Conservation (phyloP, 1,139 yeast species). For the Sugiyamaella neomexicana region DNA sequence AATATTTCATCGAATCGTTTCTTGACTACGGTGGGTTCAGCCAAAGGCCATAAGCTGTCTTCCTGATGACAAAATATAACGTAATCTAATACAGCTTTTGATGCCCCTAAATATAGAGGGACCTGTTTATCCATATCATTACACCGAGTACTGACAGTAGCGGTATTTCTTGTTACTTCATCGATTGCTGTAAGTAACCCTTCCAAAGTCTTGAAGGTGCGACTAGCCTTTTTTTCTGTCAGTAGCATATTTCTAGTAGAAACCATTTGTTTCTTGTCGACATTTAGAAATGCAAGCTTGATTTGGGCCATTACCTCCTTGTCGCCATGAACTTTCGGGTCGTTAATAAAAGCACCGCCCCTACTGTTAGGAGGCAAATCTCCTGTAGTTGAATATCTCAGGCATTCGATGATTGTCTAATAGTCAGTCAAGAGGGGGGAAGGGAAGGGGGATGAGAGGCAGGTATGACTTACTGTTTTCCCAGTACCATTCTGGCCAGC, state of each 20-base stretch:
- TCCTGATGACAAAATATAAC: slow-evolving; percentile 98
- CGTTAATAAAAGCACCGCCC: slow-evolving; percentile 96
- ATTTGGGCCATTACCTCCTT: slow-evolving; percentile 85
- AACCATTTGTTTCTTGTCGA: slow-evolving; percentile 76
- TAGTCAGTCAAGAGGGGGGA: not conserved
- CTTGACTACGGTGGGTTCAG: slow-evolving; percentile 82
- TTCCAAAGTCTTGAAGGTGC: slow-evolving; percentile 86
- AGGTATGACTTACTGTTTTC: slow-evolving; percentile 59
- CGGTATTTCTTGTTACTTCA: slow-evolving; percentile 64
- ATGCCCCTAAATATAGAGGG: slow-evolving; percentile 83
- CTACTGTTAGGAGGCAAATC: slow-evolving; percentile 93
- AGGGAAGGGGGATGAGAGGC: no score
- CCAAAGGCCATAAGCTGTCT: slow-evolving; percentile 92
- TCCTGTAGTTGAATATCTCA: slow-evolving; percentile 93
- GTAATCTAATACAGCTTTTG: slow-evolving; percentile 82
- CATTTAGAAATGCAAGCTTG: slow-evolving; percentile 77
- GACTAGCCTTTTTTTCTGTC: slow-evolving; percentile 57
- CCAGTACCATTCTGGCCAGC: slow-evolving; percentile 98
- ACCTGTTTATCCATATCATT: slow-evolving; percentile 82
- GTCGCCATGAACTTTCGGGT: slow-evolving; percentile 72
- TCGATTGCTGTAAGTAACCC: slow-evolving; percentile 75
- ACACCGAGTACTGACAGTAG: slow-evolving; percentile 68
- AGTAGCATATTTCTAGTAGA: slow-evolving; percentile 84
- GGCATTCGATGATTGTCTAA: slow-evolving; percentile 83
- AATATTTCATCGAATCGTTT: slow-evolving; percentile 95